Conservation (phyloP, 768 basidiomycete genomes). For the Lentinula sp. region DNA sequence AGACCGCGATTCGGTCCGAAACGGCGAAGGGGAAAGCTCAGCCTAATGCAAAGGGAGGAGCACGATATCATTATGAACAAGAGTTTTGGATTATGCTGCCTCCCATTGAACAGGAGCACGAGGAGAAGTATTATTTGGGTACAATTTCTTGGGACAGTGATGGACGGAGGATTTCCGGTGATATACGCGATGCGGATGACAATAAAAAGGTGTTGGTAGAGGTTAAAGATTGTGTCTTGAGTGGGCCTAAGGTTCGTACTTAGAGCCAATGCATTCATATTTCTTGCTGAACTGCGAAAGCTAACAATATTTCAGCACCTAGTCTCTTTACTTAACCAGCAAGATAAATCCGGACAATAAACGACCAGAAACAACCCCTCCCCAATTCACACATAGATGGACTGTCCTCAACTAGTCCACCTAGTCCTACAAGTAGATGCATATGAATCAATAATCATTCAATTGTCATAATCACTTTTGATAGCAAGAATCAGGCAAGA, state of each 20-base stretch:
- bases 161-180: neutral
- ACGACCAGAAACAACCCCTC: too few species aligned
- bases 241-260: neutral
- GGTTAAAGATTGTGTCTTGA: neutral
- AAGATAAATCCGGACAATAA: too few species aligned
- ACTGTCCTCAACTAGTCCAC: too few species aligned
- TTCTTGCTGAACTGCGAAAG: too few species aligned
- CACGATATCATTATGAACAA: neutral
- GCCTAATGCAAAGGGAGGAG: neutral
- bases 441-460: too few species aligned
- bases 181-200: neutral
- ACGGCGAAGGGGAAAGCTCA: neutral
- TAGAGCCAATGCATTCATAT: neutral
- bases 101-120: neutral
- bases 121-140: neutral
- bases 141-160: neutral
- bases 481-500: too few species aligned
- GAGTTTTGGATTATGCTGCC: neutral
- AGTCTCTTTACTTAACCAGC: too few species aligned
- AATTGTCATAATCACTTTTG: too few species aligned
- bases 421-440: too few species aligned
- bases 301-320: too few species aligned
- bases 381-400: too few species aligned
- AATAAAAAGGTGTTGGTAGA: neutral
- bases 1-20: neutral